Base-by-base conservation (phyloP, 352 stramenopile species). In the Pythium phragmiticola region DNA sequence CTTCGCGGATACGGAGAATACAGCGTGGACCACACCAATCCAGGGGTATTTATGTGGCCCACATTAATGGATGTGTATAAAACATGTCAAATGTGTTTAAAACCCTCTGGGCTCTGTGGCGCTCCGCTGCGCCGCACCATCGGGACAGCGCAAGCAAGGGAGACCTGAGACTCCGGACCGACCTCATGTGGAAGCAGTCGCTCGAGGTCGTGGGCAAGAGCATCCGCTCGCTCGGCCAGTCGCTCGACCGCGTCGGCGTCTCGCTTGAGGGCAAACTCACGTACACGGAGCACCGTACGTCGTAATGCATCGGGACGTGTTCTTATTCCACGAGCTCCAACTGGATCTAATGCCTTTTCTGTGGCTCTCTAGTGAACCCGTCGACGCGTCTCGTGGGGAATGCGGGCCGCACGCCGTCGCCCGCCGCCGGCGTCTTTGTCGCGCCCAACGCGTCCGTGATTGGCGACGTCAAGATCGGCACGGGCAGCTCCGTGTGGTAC, bases 401-500 rank as follows among this genome's bases (percentile, higher is more conserved):
- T 66, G 50, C 76, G 23, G 84, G 84, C 26, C 82, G 87, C 63
- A 63, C 76, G 56, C 87, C 87, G 7, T 74, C 66, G 55, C 77
- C 90, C 58, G 76, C 74, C 34, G 58, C 78, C 7, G 70, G 65
- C 39, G 82, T 79, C 54, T 98, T 98, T 63, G 79, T 98, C 53
- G 93, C 92, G 30, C 92, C 92, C 7, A 97, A 95, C 55, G 92
- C 93, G 49, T 94, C 87, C 4, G 86, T 98, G 34, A 95, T 98
- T 63, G 93, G 93, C 28, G 89, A 98, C 64, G 93, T 98, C 23
- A 92, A 92, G 74, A 82, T 98, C 48, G 92, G 92, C 65, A 85
- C 87, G 57, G 87, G 87, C 64, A 92, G 83, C 63, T 97, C 89
- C 45, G 89, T 98, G 61, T 98, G 91, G 93, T 98, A 98, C 75